Percentiles rank a stretch among this genome's conserved stretches.
phyloP scores from a whole-genome alignment of 257 asterid species.

The Fraxinus quadrangulata region DNA sequence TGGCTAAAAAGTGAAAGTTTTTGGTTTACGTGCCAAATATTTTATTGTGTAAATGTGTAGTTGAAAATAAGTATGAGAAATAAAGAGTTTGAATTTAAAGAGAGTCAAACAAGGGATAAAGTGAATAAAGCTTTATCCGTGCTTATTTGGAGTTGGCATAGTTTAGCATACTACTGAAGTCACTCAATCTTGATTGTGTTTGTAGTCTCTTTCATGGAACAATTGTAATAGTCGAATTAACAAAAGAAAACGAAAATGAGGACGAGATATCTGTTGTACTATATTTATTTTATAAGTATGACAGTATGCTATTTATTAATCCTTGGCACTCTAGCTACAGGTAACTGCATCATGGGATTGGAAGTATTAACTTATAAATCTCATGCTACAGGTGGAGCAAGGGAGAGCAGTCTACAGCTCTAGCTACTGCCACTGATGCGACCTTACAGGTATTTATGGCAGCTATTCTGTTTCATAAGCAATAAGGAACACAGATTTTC shows the following conservation, averaged over 20 bases:
- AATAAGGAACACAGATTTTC: neutral
- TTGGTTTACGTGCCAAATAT: too few species aligned
- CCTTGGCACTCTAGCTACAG: neutral
- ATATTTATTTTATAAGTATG: neutral
- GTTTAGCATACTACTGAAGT: neutral
- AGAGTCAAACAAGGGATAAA: too few species aligned
- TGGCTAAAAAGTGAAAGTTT: too few species aligned
- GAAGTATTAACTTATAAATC: slow-evolving; percentile 12
- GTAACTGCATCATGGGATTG: neutral
- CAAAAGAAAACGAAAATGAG: neutral
- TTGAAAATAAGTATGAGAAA: too few species aligned
- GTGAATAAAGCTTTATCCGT: neutral
- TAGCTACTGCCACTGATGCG: slow-evolving; percentile 80
- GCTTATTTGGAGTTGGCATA: neutral
- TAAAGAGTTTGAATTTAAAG: too few species aligned
- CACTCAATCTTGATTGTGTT: neutral
- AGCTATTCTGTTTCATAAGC: slow-evolving; percentile 14
- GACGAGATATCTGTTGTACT: neutral
- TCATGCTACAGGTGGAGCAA: slow-evolving; percentile 77
- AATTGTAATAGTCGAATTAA: neutral
- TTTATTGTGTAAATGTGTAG: too few species aligned
- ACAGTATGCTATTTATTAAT: too few species aligned
- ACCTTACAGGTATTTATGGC: slow-evolving; percentile 58
- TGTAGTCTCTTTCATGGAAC: neutral
- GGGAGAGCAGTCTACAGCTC: slow-evolving; percentile 93